Base-by-base conservation (phyloP, 1,284 basidiomycete species). In the Gomphus bonarii region DNA sequence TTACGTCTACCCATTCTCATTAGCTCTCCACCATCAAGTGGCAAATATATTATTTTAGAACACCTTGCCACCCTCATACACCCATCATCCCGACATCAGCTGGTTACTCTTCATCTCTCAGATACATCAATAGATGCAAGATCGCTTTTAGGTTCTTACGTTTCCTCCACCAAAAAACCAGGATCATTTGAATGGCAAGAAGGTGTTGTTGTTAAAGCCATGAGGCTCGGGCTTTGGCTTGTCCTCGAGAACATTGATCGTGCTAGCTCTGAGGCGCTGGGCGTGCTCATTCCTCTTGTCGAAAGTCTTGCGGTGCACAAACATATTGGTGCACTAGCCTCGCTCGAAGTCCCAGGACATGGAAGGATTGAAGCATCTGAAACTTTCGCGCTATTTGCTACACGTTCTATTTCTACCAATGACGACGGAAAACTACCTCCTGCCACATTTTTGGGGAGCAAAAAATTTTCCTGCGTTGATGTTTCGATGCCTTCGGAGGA, bases 101-200 rank as follows among this genome's bases (percentile, higher is more conserved):
- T 89, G 58, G 79, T 97, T 52, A 86, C 83, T 3, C 86, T 98
- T 58, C 89, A 97, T 61, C 84, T 98, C 40, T 91, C 93, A 5
- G 95, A 97, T 64, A 94, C 92, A 0, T 97, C 91, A 1, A 80
- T 99, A 55, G 97, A 99, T 67, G 88, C 95, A 36, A 91, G 97
- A 51, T 88, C 93, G 1, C 79, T 99, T 1, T 79, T 99, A 35
- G 97, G 97, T 6, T 95, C 93, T 1, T 97, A 98, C 61, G 76
- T 93, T 3, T 97, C 95, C 1, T 97, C 95, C 0, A 77, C 88
- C 0, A 85, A 81, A 1, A 80, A 82, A 42, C 87, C 92, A 0
- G 97, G 97, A 10, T 85, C 85, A 0, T 99, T 99, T 64, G 91
- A 95, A 65, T 99, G 95, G 89, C 90, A 90, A 68, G 95, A 99